Evolutionary conservation across 805 yeast genomes (phyloP), one percentile per base, ranked within the genome.

Genomic region (Metschnikowia koreensis): DNA sequence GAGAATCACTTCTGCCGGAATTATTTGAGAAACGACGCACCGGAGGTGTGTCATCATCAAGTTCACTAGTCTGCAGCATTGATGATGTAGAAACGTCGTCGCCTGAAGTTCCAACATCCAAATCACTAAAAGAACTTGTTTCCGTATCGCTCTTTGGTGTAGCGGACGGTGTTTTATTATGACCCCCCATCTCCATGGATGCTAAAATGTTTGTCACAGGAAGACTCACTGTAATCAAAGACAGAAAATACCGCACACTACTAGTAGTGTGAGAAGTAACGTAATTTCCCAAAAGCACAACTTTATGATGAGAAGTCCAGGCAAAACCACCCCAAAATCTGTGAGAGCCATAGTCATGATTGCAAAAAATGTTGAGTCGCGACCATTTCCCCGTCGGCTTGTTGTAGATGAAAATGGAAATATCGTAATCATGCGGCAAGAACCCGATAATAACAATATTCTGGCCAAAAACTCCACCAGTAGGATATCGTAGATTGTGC

Each of bases 251-350:
- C 44, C 82, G 68, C 13, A 77, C 69, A 48, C 79, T 69, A 47
- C 81, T 75, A 3, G 79, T 69, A 3, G 82, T 74, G 39, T 63
- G 63, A 1, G 77, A 66, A 3, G 81, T 74, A n/a, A 73, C 68
- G 33, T 63, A 60, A 56, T 75, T 77, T 0, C 94, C 94, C 36
- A 87, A 60, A 29, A 86, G 66, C 1, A 85, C 69, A 1, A 85
- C 82, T 63, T 82, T 83, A 61, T 87, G 93, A 65, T 87, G 96
- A 0, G 92, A 84, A 33, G 78, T 79, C 96, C 96, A 87, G 1
- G 82, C 82, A 66, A 79, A 83, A 0, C 87, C 82, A 55, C 82
- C 84, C 81, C 88, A 82, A 46, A 85, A 76, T 47, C 86, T 69
- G 60, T 85, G 88, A 2, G 80, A 73, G 31, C 79, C 79, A 33